These are phyloP conservation scores for Colletotrichum limetticola DNA, from an alignment of 2,329 filamentous ascomycete genomes.

Conservation along the genomic window DNA sequence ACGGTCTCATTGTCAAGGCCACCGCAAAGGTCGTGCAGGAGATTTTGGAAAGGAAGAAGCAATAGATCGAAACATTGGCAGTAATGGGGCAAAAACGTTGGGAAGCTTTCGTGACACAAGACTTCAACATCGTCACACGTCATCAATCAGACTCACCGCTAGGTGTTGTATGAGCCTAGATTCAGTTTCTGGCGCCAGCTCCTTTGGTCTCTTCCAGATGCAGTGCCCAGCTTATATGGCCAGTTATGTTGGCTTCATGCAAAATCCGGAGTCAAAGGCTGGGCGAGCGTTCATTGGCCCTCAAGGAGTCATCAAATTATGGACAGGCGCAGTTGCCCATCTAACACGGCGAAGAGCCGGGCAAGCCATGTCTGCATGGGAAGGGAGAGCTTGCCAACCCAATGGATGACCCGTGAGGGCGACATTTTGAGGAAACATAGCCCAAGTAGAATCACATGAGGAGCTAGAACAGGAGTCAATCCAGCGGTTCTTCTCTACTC, in stretches of 20 bases:
- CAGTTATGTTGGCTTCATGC: background rate
- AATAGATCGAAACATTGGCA: background rate
- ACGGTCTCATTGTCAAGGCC: slow-evolving; percentile 82
- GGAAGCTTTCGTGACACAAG: background rate
- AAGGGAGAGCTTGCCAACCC: background rate
- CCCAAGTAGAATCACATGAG: too few relatives aligned
- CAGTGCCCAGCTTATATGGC: background rate
- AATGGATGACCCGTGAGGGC: background rate
- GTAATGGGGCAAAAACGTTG: background rate
- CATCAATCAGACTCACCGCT: background rate
- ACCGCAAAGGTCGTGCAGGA: slow-evolving; percentile 61
- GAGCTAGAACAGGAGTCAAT: background rate
- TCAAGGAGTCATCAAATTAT: background rate
- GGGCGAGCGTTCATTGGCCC: background rate
- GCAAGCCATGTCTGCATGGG: background rate
- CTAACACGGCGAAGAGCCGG: background rate
- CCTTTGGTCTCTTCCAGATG: background rate
- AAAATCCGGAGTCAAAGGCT: background rate
- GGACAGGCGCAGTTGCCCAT: background rate
- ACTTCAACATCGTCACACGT: background rate
- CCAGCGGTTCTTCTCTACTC: too few relatives aligned
- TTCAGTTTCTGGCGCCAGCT: too few relatives aligned
- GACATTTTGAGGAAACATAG: background rate
- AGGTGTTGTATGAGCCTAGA: background rate
- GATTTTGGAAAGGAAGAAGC: slow-evolving; percentile 40